Evolutionary conservation across 768 basidiomycete genomes (phyloP).

Genomic region (Xanthoconium purpureum): DNA sequence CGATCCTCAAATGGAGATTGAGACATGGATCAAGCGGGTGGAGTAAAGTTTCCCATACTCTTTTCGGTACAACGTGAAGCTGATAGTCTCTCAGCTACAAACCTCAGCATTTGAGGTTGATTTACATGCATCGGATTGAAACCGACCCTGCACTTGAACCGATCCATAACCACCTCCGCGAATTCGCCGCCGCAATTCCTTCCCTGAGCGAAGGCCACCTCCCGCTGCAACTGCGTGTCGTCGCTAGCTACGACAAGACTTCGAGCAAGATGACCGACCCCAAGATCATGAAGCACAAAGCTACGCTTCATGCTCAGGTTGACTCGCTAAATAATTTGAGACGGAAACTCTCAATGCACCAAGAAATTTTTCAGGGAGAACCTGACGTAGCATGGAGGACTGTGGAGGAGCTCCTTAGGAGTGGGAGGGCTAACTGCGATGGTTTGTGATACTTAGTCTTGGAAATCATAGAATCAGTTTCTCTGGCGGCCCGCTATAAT

Average conservation of each 20-base stretch:
- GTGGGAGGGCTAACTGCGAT: not conserved
- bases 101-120: conserved; percentile 7
- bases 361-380: conserved; percentile 5
- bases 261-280: not conserved
- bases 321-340: not conserved
- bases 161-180: conserved; percentile 3
- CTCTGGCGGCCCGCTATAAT: not conserved
- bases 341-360: conserved; percentile 5
- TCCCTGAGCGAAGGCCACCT: not conserved
- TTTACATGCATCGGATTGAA: conserved; percentile 21
- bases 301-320: not conserved
- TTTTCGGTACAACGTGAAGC: not conserved
- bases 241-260: conserved; percentile 10
- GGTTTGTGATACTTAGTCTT: not conserved
- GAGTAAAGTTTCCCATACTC: not conserved
- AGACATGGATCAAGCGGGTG: not conserved
- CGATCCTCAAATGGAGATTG: conserved; percentile 5
- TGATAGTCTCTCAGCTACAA: not conserved
- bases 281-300: not conserved
- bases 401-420: conserved; percentile 10
- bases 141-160: conserved; percentile 9
- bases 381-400: conserved; percentile 11
- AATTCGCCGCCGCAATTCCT: not conserved
- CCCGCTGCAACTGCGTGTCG: conserved; percentile 3
- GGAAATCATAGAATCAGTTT: not conserved